Evolutionary conservation across 202 grass and related monocot genomes (phyloP).

Genomic region (Bolboschoenoplectus hybrid): DNA sequence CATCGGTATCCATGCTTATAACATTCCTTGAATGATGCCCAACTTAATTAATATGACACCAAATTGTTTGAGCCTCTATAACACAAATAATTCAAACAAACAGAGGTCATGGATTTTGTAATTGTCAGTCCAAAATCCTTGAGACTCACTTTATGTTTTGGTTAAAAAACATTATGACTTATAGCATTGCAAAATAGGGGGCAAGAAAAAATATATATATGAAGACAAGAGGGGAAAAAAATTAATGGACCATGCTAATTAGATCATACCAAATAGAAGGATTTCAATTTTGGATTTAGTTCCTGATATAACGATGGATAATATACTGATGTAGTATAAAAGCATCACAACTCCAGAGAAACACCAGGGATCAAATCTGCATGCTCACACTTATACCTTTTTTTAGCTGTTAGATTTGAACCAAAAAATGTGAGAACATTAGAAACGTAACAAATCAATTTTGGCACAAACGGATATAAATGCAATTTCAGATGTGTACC

Average conservation of each 20-base stretch:
- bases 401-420: not conserved
- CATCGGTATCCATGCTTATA: not conserved
- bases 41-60: not conserved
- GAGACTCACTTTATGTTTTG: not conserved
- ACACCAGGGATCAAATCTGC: not conserved
- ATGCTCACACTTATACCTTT: not conserved
- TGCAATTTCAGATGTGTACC: not conserved
- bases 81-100: not conserved
- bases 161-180: not conserved
- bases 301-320: not conserved
- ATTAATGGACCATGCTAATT: not conserved
- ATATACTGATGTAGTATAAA: not conserved
- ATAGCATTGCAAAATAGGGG: too few relatives aligned
- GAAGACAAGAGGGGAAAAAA: not conserved
- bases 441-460: not conserved
- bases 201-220: not conserved
- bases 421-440: not conserved
- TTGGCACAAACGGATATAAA: not conserved
- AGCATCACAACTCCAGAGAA: not conserved
- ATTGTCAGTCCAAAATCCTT: not conserved
- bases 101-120: not conserved
- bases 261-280: conserved; percentile 1
- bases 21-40: not conserved
- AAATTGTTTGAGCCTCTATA: not conserved
- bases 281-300: not conserved